These are phyloP conservation scores for Podaxis sp. DNA, from an alignment of 768 basidiomycete genomes.

Conservation along the genomic window DNA sequence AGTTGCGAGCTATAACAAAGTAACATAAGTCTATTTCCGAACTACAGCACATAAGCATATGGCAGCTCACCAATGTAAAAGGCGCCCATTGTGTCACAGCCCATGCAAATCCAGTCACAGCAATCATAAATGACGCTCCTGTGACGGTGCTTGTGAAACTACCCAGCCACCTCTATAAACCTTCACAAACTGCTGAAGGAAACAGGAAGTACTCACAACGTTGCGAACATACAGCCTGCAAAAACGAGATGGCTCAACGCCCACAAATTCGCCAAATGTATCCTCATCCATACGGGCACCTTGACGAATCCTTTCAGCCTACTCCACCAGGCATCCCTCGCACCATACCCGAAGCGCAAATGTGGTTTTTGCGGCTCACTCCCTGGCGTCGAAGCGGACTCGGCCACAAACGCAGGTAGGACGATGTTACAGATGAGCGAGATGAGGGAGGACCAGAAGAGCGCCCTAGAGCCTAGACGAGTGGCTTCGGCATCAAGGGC, in stretches of 20 bases:
- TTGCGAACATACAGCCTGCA: slow-evolving; percentile 74
- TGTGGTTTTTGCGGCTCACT: not conserved
- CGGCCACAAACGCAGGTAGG: slow-evolving; percentile 63
- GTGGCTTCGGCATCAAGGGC: slow-evolving; percentile 68
- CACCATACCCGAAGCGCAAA: slow-evolving; percentile 5
- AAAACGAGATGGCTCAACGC: slow-evolving; percentile 75
- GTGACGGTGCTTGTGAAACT: slow-evolving; percentile 72
- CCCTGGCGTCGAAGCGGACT: slow-evolving; percentile 21
- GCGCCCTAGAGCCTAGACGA: slow-evolving; percentile 78
- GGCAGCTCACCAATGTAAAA: slow-evolving; percentile 70
- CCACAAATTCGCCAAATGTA: slow-evolving; percentile 76
- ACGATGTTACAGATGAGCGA: slow-evolving; percentile 66
- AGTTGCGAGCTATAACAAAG: slow-evolving; percentile 64
- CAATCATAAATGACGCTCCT: slow-evolving; percentile 75
- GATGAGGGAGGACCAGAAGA: slow-evolving; percentile 76
- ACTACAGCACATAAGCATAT: not conserved
- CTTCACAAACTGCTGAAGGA: not conserved
- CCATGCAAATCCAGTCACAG: slow-evolving; percentile 88
- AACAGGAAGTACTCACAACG: slow-evolving; percentile 59
- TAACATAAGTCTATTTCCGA: not conserved
- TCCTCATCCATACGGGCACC: slow-evolving; percentile 46
- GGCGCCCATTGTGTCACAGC: slow-evolving; percentile 93
- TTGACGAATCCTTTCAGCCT: slow-evolving; percentile 20
- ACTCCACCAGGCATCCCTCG: slow-evolving; percentile 18
- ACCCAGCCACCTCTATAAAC: slow-evolving; percentile 4